These are phyloP conservation scores for Termitomyces sp. DNA, from an alignment of 768 basidiomycete genomes.

Conservation along the genomic window DNA sequence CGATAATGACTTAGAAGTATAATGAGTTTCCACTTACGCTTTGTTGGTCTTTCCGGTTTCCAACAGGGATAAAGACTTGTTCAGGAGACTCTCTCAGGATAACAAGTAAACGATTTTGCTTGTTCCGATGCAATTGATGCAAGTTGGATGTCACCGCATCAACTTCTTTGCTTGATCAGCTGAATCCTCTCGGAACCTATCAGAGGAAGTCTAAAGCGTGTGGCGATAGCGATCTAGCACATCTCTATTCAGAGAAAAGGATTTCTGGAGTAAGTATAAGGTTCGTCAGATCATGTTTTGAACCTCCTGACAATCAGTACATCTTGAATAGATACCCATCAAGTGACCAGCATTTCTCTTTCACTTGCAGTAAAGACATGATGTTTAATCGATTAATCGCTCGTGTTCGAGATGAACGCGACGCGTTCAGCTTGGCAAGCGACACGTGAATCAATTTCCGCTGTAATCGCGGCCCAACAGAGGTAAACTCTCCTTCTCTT, in stretches of 20 bases:
- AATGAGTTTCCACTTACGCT: background rate
- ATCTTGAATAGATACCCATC: background rate
- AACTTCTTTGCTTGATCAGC: background rate
- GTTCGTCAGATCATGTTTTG: background rate
- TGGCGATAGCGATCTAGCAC: background rate
- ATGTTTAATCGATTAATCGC: background rate
- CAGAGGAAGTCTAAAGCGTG: background rate
- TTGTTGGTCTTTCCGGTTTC: background rate
- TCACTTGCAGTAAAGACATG: no score
- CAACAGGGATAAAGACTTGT: background rate
- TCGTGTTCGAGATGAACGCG: background rate
- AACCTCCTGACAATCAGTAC: background rate
- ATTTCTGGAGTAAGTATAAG: background rate
- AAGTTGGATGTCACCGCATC: background rate
- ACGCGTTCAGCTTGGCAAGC: background rate
- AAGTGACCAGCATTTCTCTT: background rate
- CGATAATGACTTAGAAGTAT: background rate
- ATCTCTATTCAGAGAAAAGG: background rate
- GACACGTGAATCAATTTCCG: conserved; percentile 8
- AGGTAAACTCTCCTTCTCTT: conserved; percentile 3
- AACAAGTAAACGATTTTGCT: background rate
- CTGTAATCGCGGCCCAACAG: conserved; percentile 8
- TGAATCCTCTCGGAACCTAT: background rate
- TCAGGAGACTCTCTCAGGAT: background rate
- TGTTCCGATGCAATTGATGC: background rate